Conservation (phyloP, 495 filamentous ascomycete species). For the Lophium mytilinum region DNA sequence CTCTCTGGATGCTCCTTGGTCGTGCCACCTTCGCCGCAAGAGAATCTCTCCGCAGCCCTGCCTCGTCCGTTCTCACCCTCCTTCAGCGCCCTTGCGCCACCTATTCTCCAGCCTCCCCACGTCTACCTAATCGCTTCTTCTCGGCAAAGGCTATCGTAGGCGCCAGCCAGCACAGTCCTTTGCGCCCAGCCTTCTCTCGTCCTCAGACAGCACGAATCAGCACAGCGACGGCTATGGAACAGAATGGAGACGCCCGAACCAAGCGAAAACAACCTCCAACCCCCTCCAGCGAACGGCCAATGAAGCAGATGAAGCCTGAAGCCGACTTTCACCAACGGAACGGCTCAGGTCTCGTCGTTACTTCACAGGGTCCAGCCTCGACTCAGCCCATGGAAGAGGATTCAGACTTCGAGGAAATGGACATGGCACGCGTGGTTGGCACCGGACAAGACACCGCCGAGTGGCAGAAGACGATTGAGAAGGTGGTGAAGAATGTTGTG, state of each 20-base stretch:
- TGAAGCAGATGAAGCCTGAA: constrained; percentile 27
- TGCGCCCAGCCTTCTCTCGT: background rate
- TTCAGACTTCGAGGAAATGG: constrained; percentile 10
- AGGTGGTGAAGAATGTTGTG: constrained; percentile 84
- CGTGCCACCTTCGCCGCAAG: background rate
- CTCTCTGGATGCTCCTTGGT: constrained; percentile 7
- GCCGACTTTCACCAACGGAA: constrained; percentile 12
- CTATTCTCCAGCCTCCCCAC: background rate
- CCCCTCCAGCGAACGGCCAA: constrained; percentile 26
- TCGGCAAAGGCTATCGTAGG: background rate
- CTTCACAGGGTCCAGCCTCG: constrained; percentile 7
- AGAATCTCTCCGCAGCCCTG: background rate
- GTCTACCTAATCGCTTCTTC: background rate
- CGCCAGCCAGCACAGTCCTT: background rate
- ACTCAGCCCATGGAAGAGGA: constrained; percentile 3
- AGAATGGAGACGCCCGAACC: constrained; percentile 20
- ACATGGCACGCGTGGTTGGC: constrained; percentile 14
- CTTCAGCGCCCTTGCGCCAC: constrained; percentile 2
- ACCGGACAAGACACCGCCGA: constrained; percentile 77
- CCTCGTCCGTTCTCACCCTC: background rate
- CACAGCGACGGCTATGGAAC: constrained; percentile 11
- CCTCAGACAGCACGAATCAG: background rate
- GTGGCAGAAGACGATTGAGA: constrained; percentile 95
- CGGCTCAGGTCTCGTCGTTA: constrained; percentile 3
- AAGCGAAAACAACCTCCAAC: constrained; percentile 30